These are phyloP conservation scores for Lizonia empirigonia DNA, from an alignment of 2,329 filamentous ascomycete genomes.

Conservation along the genomic window DNA sequence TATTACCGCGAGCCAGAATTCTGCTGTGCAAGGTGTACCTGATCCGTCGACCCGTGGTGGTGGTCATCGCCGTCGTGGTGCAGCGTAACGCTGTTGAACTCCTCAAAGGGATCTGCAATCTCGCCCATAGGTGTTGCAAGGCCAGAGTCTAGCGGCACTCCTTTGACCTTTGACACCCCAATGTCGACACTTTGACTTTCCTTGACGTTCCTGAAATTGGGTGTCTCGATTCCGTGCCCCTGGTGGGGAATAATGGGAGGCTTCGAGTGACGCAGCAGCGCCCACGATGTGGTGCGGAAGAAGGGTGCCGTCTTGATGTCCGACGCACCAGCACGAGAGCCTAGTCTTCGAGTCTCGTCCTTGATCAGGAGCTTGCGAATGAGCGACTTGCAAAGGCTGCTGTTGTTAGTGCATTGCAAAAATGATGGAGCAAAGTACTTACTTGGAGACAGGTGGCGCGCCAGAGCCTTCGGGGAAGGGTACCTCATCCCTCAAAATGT, in stretches of 20 bases:
- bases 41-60: constrained; percentile 45
- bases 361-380: constrained; percentile 98
- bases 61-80: constrained; percentile 91
- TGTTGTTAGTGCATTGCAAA: constrained; percentile 38
- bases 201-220: constrained; percentile 98
- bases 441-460: constrained; percentile 89
- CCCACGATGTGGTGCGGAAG: constrained; percentile 96
- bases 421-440: constrained; percentile 49
- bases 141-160: constrained; percentile 84
- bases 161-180: constrained; percentile 62
- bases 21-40: constrained; percentile 31
- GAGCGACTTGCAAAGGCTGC: constrained; percentile 90
- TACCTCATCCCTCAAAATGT: constrained; percentile 94
- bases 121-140: constrained; percentile 85
- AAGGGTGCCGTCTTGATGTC: constrained; percentile 97
- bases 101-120: constrained; percentile 87
- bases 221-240: constrained; percentile 86
- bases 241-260: constrained; percentile 94
- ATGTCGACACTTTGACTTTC: constrained; percentile 95
- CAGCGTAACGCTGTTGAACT: constrained; percentile 97
- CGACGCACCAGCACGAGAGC: constrained; percentile 91
- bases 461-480: constrained; percentile 90
- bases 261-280: constrained; percentile 95
- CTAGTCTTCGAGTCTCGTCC: constrained; percentile 90
- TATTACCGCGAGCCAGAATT: constrained; percentile 13